Conservation (phyloP, 129 eudicot genomes). For the Calendula officinalis region DNA sequence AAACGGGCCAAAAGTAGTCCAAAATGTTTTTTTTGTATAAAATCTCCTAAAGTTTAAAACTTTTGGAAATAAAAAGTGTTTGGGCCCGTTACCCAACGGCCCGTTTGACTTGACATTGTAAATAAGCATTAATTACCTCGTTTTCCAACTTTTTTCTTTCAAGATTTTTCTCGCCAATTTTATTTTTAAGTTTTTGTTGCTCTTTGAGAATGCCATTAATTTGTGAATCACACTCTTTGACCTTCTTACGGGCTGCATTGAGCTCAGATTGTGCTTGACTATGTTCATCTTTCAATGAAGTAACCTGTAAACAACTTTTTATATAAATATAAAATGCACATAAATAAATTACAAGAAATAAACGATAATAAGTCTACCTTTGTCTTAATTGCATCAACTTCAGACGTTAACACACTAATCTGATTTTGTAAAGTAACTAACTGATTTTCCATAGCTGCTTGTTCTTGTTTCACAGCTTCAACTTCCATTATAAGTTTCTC, state of each 20-base stretch:
- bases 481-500: conserved; percentile 92
- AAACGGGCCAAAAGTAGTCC: background rate
- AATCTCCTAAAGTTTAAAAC: background rate
- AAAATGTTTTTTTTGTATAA: background rate
- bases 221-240: conserved; percentile 86
- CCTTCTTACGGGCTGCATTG: conserved; percentile 60
- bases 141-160: conserved; percentile 90
- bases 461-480: conserved; percentile 79
- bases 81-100: too few species aligned
- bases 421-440: conserved; percentile 57
- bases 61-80: too few species aligned
- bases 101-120: background rate
- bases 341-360: background rate
- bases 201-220: conserved; percentile 67
- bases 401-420: conserved; percentile 50
- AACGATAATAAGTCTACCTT: conserved; percentile 43
- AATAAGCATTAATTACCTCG: conserved; percentile 50
- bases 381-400: conserved; percentile 57
- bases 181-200: conserved; percentile 68
- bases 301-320: conserved; percentile 44
- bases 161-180: conserved; percentile 60
- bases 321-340: background rate
- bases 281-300: conserved; percentile 47
- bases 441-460: conserved; percentile 63
- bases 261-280: conserved; percentile 71